Percentiles rank a stretch among this genome's conserved stretches.
Evolutionary conservation across 208 protist species (phyloP).

Genomic region (Leishmania turanica): DNA sequence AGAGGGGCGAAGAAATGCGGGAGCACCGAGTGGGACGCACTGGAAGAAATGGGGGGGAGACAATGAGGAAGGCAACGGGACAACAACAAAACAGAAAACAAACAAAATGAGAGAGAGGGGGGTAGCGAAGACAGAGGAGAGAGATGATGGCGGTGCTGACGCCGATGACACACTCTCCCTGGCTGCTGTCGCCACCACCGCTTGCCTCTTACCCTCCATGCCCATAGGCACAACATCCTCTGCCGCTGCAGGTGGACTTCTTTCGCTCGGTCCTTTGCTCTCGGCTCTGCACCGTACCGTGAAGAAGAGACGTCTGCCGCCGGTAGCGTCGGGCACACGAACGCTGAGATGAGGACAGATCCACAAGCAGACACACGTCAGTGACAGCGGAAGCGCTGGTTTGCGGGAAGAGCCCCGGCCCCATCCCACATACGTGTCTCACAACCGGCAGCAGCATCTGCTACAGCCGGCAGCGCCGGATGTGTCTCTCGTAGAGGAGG

Average conservation of each 20-base stretch:
- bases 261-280: background rate
- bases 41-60: background rate
- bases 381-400: background rate
- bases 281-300: background rate
- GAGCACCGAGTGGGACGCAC: background rate
- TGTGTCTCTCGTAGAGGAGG: background rate
- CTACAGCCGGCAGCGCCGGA: no score
- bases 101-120: background rate
- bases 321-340: background rate
- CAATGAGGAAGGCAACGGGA: background rate
- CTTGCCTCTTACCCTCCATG: background rate
- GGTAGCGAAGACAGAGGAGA: background rate
- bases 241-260: background rate
- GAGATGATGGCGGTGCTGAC: background rate
- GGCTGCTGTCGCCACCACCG: background rate
- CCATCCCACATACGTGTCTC: background rate
- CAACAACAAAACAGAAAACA: background rate
- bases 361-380: background rate
- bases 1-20: background rate
- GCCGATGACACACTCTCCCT: background rate
- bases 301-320: background rate
- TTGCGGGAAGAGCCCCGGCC: background rate
- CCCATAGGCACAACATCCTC: no score
- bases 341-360: background rate
- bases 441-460: background rate